Base-by-base conservation (phyloP, 495 filamentous ascomycete species). In the Elasticomyces elasticus region DNA sequence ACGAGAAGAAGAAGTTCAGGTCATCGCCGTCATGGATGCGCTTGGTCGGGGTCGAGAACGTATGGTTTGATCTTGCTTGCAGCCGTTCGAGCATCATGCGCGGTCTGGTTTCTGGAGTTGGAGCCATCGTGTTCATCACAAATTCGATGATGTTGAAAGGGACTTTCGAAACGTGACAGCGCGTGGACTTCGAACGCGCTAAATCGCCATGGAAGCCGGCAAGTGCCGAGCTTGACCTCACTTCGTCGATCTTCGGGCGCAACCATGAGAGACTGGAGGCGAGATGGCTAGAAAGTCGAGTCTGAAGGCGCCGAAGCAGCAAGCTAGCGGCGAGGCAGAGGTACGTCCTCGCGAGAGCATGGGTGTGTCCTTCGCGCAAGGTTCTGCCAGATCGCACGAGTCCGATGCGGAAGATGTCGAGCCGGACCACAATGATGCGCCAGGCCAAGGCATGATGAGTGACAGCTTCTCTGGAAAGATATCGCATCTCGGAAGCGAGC, bases 1-100 rank as follows among this genome's bases (percentile, higher is more conserved):
- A 87, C 25, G 75, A 74, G 28, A 88, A 75, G 62, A 96, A 99
- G 46, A 71, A 72, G 5, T 76, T 60, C 20, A 97, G 85, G 76
- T 95, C 89, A 31, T 80, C 69, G 50, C 80, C 80, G 42, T 89
- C 83, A 68, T 94, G 71, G 67, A 99, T 99, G 50, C 72, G 74
- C 65, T 98, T 98, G 51, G 52, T 41, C 0, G 84, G 85, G n/a
- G 62, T 61, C 28, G 63, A 40, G 63, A 84, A 86, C 44, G 45
- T 61, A 55, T 77, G 76, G 2, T 60, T 52, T 15, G 13, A 6
- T 17, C 1, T 23, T 25, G 51, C 1, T 20, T 13, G 26, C 23
- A 53, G 51, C 2, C 25, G 51, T 5, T 45, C 22, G n/a, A 53
- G 51, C 17, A 22, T 19, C n/a, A 23, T 12, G 12, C 30, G 47